Percentiles rank a stretch among this genome's conserved stretches.
Evolutionary conservation across 2,329 filamentous ascomycete species (phyloP).

Genomic region (Zymoseptoria crescenta): DNA sequence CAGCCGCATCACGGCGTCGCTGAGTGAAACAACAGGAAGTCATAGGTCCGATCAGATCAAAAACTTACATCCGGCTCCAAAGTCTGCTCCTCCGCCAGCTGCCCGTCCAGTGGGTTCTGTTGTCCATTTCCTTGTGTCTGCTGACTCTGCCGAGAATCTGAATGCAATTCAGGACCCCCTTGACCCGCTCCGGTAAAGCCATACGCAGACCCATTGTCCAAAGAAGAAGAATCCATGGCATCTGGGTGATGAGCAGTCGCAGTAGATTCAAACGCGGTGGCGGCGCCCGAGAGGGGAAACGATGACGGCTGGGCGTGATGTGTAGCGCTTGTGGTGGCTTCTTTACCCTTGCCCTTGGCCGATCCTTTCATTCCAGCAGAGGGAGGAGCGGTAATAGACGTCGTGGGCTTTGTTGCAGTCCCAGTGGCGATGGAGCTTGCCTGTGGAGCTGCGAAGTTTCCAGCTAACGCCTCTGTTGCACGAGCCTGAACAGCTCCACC

Average conservation of each 20-base stretch:
- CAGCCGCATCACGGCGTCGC: too few species aligned
- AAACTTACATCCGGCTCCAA: constrained; percentile 30
- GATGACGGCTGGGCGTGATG: neutral
- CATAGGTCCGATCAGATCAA: neutral
- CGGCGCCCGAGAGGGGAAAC: neutral
- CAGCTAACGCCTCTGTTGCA: neutral
- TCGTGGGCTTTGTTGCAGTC: neutral
- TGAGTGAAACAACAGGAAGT: neutral
- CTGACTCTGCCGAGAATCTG: neutral
- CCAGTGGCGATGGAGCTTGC: neutral
- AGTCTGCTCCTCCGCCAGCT: constrained; percentile 29
- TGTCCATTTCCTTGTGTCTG: neutral
- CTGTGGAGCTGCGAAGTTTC: neutral
- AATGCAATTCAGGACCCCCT: neutral
- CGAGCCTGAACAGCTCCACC: neutral
- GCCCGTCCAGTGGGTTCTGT: constrained; percentile 7
- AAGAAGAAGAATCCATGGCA: neutral
- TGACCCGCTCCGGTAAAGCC: neutral
- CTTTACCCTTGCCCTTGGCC: neutral
- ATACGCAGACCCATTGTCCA: neutral
- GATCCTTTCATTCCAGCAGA: neutral
- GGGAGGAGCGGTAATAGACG: neutral
- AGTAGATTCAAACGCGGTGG: neutral
- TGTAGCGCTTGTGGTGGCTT: neutral
- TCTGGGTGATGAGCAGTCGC: neutral